Percentiles rank a stretch among this genome's conserved stretches.
phyloP scores from a whole-genome alignment of 495 filamentous ascomycete genomes.

The Apiosordaria backusii region DNA sequence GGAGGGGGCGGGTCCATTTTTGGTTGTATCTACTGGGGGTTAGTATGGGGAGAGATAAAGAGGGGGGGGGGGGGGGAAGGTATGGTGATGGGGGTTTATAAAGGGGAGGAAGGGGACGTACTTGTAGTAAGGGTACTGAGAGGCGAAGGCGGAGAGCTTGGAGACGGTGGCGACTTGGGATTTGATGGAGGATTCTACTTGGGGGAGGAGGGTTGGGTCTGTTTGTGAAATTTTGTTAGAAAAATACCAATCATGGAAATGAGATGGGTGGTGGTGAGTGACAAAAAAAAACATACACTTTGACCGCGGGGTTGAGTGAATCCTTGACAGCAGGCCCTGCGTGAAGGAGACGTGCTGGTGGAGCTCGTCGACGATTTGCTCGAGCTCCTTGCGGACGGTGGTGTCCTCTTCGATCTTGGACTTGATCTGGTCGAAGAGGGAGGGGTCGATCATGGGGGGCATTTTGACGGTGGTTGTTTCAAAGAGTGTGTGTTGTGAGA shows the following conservation, averaged over 20 bases:
- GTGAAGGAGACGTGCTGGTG: slow-evolving; percentile 63
- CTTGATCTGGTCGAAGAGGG: slow-evolving; percentile 85
- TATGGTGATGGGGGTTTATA: no score
- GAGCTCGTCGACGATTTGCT: slow-evolving; percentile 72
- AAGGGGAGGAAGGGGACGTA: neutral
- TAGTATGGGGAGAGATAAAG: no score
- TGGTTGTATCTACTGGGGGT: slow-evolving; percentile 57
- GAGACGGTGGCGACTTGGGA: slow-evolving; percentile 53
- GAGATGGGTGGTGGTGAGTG: neutral
- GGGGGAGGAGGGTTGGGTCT: slow-evolving; percentile 42
- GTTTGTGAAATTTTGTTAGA: slow-evolving; percentile 1
- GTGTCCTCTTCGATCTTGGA: slow-evolving; percentile 85
- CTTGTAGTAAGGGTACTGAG: slow-evolving; percentile 91
- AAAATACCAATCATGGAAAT: neutral
- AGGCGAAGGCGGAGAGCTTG: slow-evolving; percentile 65
- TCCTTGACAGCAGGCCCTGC: slow-evolving; percentile 76
- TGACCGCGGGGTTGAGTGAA: slow-evolving; percentile 78
- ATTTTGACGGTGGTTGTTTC: slow-evolving; percentile 27
- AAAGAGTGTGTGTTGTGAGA: slow-evolving; percentile 1
- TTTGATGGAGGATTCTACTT: slow-evolving; percentile 54
- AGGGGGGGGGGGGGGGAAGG: no score
- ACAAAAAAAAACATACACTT: slow-evolving; percentile 73
- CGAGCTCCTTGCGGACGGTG: slow-evolving; percentile 74
- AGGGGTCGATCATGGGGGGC: slow-evolving; percentile 62
- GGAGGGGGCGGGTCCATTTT: slow-evolving; percentile 78